Percentiles rank a stretch among this genome's conserved stretches.
These are phyloP conservation scores for Naganishia sp. DNA, from an alignment of 1,284 basidiomycete genomes.

Conservation along the genomic window DNA sequence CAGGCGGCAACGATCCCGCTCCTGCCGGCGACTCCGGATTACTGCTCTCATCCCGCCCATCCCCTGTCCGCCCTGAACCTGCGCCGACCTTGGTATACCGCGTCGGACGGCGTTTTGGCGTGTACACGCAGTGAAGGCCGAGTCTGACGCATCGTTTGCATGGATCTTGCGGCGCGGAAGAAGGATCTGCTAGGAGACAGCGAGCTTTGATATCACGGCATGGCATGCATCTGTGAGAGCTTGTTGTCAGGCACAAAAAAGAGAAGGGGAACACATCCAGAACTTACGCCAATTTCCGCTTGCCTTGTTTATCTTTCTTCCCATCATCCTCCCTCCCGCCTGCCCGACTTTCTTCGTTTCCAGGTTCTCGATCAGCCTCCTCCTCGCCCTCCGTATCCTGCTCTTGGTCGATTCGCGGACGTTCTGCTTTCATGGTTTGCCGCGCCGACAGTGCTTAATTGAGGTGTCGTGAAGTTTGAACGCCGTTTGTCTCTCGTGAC, in stretches of 20 bases:
- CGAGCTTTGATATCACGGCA: constrained; percentile 27
- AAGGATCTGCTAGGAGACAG: constrained; percentile 19
- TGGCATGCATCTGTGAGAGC: constrained; percentile 20
- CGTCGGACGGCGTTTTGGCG: constrained; percentile 26
- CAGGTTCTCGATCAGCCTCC: not conserved
- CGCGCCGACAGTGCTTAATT: too few species aligned
- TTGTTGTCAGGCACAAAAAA: not conserved
- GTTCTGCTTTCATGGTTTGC: not conserved
- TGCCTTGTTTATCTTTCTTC: constrained; percentile 9
- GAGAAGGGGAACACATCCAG: not conserved
- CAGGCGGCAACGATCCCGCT: not conserved
- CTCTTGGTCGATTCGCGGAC: not conserved
- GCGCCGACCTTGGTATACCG: constrained; percentile 2
- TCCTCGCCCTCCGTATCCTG: not conserved
- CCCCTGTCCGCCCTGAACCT: not conserved
- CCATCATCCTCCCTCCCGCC: not conserved
- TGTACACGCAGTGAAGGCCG: constrained; percentile 25
- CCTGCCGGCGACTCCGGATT: constrained; percentile 2
- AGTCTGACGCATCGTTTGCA: constrained; percentile 26
- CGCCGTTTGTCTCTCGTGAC: too few species aligned
- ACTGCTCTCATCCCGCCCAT: constrained; percentile 1
- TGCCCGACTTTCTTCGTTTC: not conserved
- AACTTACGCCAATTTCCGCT: constrained; percentile 26
- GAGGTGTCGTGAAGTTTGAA: too few species aligned
- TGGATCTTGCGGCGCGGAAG: constrained; percentile 27